Conservation (phyloP, 2,329 filamentous ascomycete species). For the Hortaea sp. region DNA sequence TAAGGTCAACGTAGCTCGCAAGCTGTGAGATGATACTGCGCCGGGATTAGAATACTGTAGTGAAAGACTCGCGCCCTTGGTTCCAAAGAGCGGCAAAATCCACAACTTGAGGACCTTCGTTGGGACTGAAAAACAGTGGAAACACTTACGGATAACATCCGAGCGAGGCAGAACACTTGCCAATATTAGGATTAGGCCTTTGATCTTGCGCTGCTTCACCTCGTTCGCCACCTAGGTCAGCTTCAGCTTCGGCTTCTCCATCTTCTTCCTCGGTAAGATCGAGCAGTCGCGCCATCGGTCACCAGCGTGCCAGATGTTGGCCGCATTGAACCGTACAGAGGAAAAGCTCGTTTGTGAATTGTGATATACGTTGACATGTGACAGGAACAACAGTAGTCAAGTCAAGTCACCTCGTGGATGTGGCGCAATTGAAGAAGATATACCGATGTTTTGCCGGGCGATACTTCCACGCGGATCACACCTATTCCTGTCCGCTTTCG, state of each 20-base stretch:
- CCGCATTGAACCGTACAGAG: slow-evolving; percentile 1
- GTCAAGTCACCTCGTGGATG: no score
- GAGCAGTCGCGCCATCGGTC: slow-evolving; percentile 33
- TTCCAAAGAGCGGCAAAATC: neutral
- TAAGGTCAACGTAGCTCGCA: slow-evolving; percentile 71
- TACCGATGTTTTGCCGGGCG: no score
- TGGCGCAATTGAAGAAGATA: no score
- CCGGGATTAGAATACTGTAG: neutral
- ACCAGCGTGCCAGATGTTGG: neutral
- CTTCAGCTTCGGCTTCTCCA: slow-evolving; percentile 12
- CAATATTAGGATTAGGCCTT: slow-evolving; percentile 42
- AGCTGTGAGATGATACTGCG: slow-evolving; percentile 72
- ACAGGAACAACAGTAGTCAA: no score
- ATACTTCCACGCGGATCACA: no score
- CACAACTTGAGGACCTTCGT: neutral
- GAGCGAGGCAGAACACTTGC: slow-evolving; percentile 51
- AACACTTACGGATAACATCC: slow-evolving; percentile 54
- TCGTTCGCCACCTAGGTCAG: slow-evolving; percentile 1
- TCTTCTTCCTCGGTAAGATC: slow-evolving; percentile 30
- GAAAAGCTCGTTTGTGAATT: no score
- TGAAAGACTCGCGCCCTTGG: neutral
- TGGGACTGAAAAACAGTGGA: neutral
- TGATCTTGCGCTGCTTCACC: slow-evolving; percentile 10
- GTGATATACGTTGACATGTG: no score
- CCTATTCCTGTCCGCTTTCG: no score